Evolutionary conservation across 176 grass and related monocot species (phyloP), one percentile per base, ranked within the genome.

Genomic region (Melocanna baccifera): DNA sequence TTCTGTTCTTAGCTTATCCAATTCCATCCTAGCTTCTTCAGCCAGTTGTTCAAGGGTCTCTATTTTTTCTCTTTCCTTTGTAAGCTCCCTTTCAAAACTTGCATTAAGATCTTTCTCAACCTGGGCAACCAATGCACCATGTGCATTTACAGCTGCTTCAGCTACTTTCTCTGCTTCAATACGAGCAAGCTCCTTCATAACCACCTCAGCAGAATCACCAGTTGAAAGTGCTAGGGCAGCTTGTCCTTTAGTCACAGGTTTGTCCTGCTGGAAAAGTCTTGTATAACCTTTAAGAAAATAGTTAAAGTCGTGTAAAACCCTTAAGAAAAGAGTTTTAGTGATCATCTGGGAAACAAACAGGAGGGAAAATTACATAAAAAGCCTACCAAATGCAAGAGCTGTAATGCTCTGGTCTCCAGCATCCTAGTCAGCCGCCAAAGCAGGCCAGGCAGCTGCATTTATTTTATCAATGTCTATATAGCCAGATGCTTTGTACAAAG

Each of bases 191-290:
- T 98, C 96, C 71, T 98, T 93, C 62, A 88, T 81, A 59, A 98
- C 89, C 69, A 90, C 51, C 30, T 98, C 93, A 70, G 87, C 78
- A 67, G 89, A 92, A 88, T 95, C 96, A 87, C 96, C 93, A 41
- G 91, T 93, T 57, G 96, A 90, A 82, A 98, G 82, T 45, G 93
- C 91, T 83, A 98, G 77, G 67, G 91, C 87, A 66, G 89, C 96
- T 85, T 98, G 96, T 90, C 91, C 92, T 90, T 95, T 98, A 7
- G 91, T 98, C 78, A 98, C 96, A 16, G 96, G 93, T 86, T 98
- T 98, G 69, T 82, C 84, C n/a, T 93, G 89, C 78, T 98, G 96
- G 77, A 98, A 98, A 65, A 95, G 88, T 71, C 96, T 95, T 69
- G 93, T 98, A 79, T 92, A 98, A 87, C 96, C 96, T 98, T 80